Evolutionary conservation across 2,329 filamentous ascomycete species (phyloP), one percentile per base, ranked within the genome.

Genomic region (Dactylonectria estremocensis): DNA sequence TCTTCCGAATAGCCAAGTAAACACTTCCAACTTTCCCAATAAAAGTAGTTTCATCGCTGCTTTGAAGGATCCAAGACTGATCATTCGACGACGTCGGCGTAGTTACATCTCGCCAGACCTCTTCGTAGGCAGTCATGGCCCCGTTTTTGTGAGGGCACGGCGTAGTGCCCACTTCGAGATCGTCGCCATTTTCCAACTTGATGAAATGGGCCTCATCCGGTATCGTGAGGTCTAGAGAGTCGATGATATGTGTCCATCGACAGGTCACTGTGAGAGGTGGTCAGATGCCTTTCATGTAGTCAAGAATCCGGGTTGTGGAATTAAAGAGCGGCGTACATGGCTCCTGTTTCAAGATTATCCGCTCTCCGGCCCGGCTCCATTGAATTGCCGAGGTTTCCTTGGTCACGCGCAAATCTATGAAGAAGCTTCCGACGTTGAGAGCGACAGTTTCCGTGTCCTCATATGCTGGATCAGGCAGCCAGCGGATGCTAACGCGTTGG

Each of bases 181-280:
- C 70, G 45, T 74, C 71, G 4, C 71, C 71, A 52, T 74, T 72
- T 5, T 58, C 61, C 20, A 73, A 18, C 37, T 61, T 69, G 37
- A 67, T 46, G 31, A 74, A 74, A 37, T 67, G 35, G 10, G 72
- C 72, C n/a, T 73, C 71, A 28, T 74, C 72, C 1, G 71, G 60
- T n/a, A 61, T 53, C 20, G 59, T 63, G 20, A 68, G 37, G 13
- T 58, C 68, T 10, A 67, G 56, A 22, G 72, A 74, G 61, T 74
- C 72, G 35, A 74, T 70, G 37, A 74, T 72, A 18, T 64, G 72
- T 18, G 72, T 74, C 72, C 71, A 74, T 48, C 65, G 67, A 40
- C 61, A 74, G 6, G 72, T 74, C 16, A 66, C 72, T 74, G 31
- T 9, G 14, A 9, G 14, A 13, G 11, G n/a, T 37, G 28, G 24